Base-by-base conservation (phyloP, 2,329 filamentous ascomycete genomes). In the Fusarium duplospermum region DNA sequence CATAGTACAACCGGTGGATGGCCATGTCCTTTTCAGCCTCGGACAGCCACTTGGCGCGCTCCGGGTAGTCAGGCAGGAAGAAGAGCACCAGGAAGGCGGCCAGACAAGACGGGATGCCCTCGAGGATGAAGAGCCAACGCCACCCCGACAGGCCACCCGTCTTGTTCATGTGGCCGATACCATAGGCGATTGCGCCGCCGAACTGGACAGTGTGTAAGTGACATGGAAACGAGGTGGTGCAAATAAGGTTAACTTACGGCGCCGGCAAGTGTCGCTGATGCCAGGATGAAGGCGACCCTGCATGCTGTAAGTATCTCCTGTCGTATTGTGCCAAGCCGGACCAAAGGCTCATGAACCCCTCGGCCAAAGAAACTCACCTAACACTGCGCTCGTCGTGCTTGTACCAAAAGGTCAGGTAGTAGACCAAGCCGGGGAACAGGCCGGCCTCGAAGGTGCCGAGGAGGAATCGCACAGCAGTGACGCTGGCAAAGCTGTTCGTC, bases 401-500 rank as follows among this genome's bases (percentile, higher is more conserved):
- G 81, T 95, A 95, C 87, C 93, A 94, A 70, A 94, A 90, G 0
- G 93, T 94, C 57, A 95, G 84, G 75, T 93, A 94, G 81, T 90
- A 84, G 0, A 90, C 88, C 73, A 93, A 82, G 0, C 81, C 81
- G 0, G 81, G 81, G 70, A 94, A 94, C 1, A 94, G 82, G 0
- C 92, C 93, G 5, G 92, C 92, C 82, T 95, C 93, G 47, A 92
- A 89, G 6, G 89, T 84, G 6, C 93, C 93, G 0, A 95, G 86
- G 10, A 94, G 80, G 29, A 94, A 87, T 7, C 93, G 89, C 70
- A 92, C 90, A 8, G 86, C 91, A 2, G 93, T 87, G n/a, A 95
- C 84, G 11, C 88, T 88, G 4, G 82, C 87, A 77, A 90, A 94
- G 76, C 82, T 90, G 33, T 90, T 86, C 3, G 89, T 88, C 6